These are phyloP conservation scores for Fusarium longipes DNA, from an alignment of 2,329 filamentous ascomycete genomes.

Conservation along the genomic window DNA sequence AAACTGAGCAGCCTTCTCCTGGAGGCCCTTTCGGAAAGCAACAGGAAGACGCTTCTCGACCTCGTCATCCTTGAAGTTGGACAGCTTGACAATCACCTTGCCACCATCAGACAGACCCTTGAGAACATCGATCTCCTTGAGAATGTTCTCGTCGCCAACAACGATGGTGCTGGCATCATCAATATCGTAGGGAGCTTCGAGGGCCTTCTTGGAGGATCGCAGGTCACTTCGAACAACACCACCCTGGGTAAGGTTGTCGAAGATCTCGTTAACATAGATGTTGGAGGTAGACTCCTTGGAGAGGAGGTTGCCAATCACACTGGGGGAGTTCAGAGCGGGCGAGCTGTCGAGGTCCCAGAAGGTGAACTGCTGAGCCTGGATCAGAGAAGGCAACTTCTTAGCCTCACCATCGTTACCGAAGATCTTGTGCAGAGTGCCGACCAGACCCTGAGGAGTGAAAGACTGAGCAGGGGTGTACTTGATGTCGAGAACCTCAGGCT, in stretches of 20 bases:
- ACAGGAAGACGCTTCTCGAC: slow-evolving; percentile 86
- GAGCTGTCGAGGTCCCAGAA: slow-evolving; percentile 94
- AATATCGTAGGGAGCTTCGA: slow-evolving; percentile 86
- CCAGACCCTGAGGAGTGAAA: slow-evolving; percentile 66
- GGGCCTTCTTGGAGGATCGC: slow-evolving; percentile 81
- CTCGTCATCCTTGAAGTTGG: slow-evolving; percentile 87
- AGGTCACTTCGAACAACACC: slow-evolving; percentile 87
- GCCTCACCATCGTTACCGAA: slow-evolving; percentile 65
- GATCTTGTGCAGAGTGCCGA: slow-evolving; percentile 62
- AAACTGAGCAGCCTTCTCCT: slow-evolving; percentile 76
- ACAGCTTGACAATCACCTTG: slow-evolving; percentile 79
- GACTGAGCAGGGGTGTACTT: slow-evolving; percentile 83
- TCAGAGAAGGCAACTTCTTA: slow-evolving; percentile 55
- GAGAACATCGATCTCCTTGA: slow-evolving; percentile 81
- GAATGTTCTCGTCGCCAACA: slow-evolving; percentile 81
- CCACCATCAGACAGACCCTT: slow-evolving; percentile 76
- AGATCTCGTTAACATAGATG: slow-evolving; percentile 70
- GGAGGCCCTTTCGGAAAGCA: slow-evolving; percentile 76
- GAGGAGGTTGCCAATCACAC: slow-evolving; percentile 67
- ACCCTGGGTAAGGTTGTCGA: slow-evolving; percentile 75
- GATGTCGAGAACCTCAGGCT: slow-evolving; percentile 78
- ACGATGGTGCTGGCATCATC: slow-evolving; percentile 82
- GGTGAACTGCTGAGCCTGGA: slow-evolving; percentile 81
- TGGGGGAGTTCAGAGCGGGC: slow-evolving; percentile 71
- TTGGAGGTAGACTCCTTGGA: slow-evolving; percentile 78